These are phyloP conservation scores for Aspergillus transmontanensis DNA, from an alignment of 2,329 filamentous ascomycete species.

Conservation along the genomic window DNA sequence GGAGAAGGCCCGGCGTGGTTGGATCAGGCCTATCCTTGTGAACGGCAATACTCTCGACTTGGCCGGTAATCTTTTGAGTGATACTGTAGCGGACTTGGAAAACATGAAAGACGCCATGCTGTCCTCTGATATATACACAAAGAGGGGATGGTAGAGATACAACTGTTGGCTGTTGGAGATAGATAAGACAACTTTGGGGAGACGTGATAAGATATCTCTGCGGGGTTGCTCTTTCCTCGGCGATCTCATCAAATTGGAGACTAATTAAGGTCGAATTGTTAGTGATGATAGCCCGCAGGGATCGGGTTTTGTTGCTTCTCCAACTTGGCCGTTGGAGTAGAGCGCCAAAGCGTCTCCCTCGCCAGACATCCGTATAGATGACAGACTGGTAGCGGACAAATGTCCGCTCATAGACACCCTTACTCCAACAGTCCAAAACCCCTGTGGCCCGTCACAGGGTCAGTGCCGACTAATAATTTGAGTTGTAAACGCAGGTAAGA, in stretches of 20 bases:
- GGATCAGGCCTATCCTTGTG: slow-evolving; percentile 4
- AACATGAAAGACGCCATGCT: slow-evolving; percentile 11
- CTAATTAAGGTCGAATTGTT: neutral
- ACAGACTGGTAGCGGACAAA: neutral
- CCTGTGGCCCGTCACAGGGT: too few species aligned
- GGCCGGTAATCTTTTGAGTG: slow-evolving; percentile 6
- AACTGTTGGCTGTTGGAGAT: slow-evolving; percentile 9
- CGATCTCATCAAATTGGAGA: slow-evolving; percentile 18
- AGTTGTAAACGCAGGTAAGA: neutral
- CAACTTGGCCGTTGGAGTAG: slow-evolving; percentile 14
- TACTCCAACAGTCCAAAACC: neutral
- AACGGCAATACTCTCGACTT: slow-evolving; percentile 1
- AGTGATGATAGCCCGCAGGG: neutral
- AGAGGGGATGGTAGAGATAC: neutral
- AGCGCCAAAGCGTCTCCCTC: neutral
- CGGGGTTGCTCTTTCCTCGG: slow-evolving; percentile 16
- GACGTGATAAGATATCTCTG: slow-evolving; percentile 17
- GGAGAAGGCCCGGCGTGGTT: slow-evolving; percentile 17
- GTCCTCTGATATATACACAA: neutral
- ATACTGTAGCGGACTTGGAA: slow-evolving; percentile 1
- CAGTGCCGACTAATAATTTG: neutral
- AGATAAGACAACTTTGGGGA: slow-evolving; percentile 9
- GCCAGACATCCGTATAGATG: neutral
- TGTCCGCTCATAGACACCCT: slow-evolving; percentile 1
- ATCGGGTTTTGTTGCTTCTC: slow-evolving; percentile 3